Evolutionary conservation across 768 basidiomycete species (phyloP), one percentile per base, ranked within the genome.

Genomic region (Mycena filopes): DNA sequence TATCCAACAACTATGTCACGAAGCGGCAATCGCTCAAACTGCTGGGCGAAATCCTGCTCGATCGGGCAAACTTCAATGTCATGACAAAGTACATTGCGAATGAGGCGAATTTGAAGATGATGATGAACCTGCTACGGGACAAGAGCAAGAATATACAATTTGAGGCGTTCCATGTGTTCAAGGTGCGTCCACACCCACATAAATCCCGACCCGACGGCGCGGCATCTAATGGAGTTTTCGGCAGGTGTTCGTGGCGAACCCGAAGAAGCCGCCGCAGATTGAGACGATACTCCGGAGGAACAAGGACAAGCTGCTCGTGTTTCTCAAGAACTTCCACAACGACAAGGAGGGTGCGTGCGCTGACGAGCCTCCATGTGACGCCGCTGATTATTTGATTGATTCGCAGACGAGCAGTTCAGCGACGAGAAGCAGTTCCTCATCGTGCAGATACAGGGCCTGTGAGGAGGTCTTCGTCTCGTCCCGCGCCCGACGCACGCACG

Each of bases 71-170:
- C 79, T 99, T 98, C 83, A 95, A 86, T 70, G 94, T 99, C 74
- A 99, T 99, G 98, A 99, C 98, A 0, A 87, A 91, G 9, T 99
- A 99, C 76, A 99, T 99, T 71, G 88, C 94, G 11, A 91, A 90
- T 73, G 98, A 98, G 75, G 91, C 90, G 29, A 99, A 99, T 76
- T 85, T 99, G 68, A 98, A 99, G 90, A 94, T 97, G 91, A 98
- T 99, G 95, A 99, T 99, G 98, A 99, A 99, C 78, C 86, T 99
- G 60, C 83, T 99, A 60, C 87, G 96, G 66, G 95, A 98, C 77
- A 98, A 96, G 87, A 98, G 96, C 86, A 94, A 95, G 85, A 99
- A 99, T 78, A 99, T 99, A 48, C 98, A 99, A 77, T 99, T 99
- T 61, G 98, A 99, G 77, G 97, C 98, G 3, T 99, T 99, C 80